Evolutionary conservation across 2,329 filamentous ascomycete genomes (phyloP), one percentile per base, ranked within the genome.

Genomic region (Fusarium sp.): DNA sequence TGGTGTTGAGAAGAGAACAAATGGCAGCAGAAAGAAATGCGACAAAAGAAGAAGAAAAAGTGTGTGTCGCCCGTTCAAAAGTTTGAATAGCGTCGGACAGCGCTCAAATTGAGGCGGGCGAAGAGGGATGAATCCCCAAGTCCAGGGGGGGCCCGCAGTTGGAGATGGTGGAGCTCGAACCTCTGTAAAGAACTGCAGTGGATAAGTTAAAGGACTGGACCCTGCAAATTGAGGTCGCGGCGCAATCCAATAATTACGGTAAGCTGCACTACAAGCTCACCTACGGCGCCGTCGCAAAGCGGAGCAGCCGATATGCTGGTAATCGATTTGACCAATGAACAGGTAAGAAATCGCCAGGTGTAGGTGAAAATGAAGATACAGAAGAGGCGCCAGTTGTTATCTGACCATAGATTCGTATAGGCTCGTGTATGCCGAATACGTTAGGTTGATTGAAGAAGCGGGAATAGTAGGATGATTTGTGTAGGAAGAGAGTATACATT

Each of bases 111-210:
- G 59, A 59, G 57, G 39, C 54, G 40, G 51, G 47, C 66, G 67
- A 70, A 59, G 61, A 65, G 56, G 67, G 69, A 70, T 70, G 62
- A 65, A 58, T 68, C 58, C 24, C 59, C 62, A 58, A 71, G 65
- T 57, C 53, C 58, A 65, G 40, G 60, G 67, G 72, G 64, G 72
- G 67, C 67, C 63, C 53, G 63, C 57, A 74, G 65, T 69, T 74
- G 70, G 68, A 72, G 60, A 74, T 59, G 38, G 67, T 71, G 67
- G 67, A 55, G 46, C 57, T 46, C 46, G 57, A 52, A 47, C 57
- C 45, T 45, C 64, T 53, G 50, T 50, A 38, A 57, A 57, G 51
- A 60, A 64, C 56, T 39, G 51, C 44, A 53, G 49, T 52, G 21
- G 21, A 42, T 38, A 55, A 45, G 55, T 63, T 38, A 31, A 63